Base-by-base conservation (phyloP, 2,329 filamentous ascomycete species). In the Aspergillus transmontanensis region DNA sequence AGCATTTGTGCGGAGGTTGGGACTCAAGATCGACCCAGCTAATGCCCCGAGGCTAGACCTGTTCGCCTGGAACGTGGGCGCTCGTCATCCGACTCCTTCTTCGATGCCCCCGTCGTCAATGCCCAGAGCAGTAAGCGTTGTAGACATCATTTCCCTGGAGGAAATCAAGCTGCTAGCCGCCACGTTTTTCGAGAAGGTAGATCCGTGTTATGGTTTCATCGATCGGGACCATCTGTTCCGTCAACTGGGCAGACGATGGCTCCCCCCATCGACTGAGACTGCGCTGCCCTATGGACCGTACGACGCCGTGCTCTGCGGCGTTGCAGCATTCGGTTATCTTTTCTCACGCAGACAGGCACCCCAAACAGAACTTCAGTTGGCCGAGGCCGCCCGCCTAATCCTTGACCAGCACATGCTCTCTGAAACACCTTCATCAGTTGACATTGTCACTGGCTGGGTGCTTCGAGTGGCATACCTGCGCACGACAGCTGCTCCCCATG, bases 31-130 rank as follows among this genome's bases (percentile, higher is more conserved):
- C 23, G 85, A 87, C 68, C 82, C 84, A 0, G 80, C 80, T 5
- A 82, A 81, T 67, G 84, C 83, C 1, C 84, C 85, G 0, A 79
- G 83, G 54, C 75, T 86, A 60, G 83, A 85, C 66, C 79, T 85
- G 0, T 87, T 87, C 69, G 84, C 82, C 0, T 87, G 85, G 85
- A 87, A 87, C 68, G 72, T 81, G 16, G 79, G 76, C 1, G 67
- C 50, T 23, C 70, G 54, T n/a, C 68, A 60, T 57, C 60, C 59
- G 4, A 61, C 36, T 5, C 65, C 45, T 5, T 48, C 66, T 32
- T 57, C 64, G 30, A 58, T 63, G 28, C 59, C 64, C 21, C 57
- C 64, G 6, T 50, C 61, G 23, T 36, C 67, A 16, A 39, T 63
- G 2, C 16, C 65, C 32, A 63, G 57, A 30, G 55, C 71, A 3